phyloP scores from a whole-genome alignment of 176 grass and related monocot genomes.

The Miscanthus lutarioriparius region DNA sequence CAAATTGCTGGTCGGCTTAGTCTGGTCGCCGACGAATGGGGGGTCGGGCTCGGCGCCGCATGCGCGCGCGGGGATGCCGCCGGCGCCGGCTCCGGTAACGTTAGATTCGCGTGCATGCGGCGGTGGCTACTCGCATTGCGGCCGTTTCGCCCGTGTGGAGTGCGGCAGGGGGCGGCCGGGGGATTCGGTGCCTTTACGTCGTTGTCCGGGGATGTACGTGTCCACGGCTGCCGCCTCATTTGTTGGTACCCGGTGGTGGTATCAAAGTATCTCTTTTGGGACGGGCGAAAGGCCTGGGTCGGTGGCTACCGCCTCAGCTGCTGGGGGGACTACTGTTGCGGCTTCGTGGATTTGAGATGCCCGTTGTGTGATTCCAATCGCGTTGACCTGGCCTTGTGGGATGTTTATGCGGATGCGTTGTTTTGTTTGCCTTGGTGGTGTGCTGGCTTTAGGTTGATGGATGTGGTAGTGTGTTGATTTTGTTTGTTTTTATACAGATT shows the following conservation, averaged over 20 bases:
- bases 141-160: neutral
- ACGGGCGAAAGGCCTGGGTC: neutral
- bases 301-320: neutral
- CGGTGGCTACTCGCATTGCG: slow-evolving; percentile 34
- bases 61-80: too few species aligned
- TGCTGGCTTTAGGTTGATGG: neutral
- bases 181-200: slow-evolving; percentile 33
- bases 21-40: neutral
- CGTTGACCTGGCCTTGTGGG: neutral
- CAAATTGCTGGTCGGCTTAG: neutral
- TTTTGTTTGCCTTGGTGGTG: neutral
- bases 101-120: slow-evolving; percentile 44
- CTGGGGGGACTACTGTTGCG: neutral
- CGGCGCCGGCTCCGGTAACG: neutral
- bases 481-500: neutral
- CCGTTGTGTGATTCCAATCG: neutral
- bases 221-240: slow-evolving; percentile 14
- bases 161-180: neutral
- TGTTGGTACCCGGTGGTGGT: neutral
- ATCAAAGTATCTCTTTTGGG: neutral
- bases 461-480: neutral
- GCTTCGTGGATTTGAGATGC: neutral
- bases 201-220: slow-evolving; percentile 35
- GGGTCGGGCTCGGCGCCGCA: neutral
- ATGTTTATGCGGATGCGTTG: neutral